Base-by-base conservation (phyloP, 345 rosid species). In the Eucalyptus melliodora region DNA sequence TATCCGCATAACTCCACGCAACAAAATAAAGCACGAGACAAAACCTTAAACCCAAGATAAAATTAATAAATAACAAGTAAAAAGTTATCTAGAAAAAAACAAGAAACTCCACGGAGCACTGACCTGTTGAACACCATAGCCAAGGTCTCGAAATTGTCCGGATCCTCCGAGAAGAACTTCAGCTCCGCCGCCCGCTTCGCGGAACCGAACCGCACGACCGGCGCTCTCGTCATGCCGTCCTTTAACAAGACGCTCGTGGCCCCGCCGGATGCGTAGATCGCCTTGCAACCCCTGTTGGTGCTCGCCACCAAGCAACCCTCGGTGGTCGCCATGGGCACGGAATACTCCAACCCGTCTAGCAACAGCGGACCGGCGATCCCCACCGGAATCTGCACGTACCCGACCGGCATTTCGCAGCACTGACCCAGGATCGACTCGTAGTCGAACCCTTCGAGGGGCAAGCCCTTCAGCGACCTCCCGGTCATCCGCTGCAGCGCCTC, bases 321-420 rank as follows among this genome's bases (percentile, higher is more conserved):
- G 3, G 99, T 98, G 9, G 99, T 98, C 9, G 99, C 99, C 99
- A 97, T 97, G 37, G 99, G 99, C 82, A 98, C 95, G 30, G 93
- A 91, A 87, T 95, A 95, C 95, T 98, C 98, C 14, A n/a, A 91
- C 47, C 98, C 99, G 83, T 98, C 96, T 2, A 97, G 96, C 91
- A 97, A 72, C 93, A 98, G 88, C 2, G 99, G 99, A n/a, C 99
- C 99, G 0, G 98, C 98, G 6, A 97, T 92, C 47, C 99, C 99
- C 80, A 97, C 98, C 6, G 99, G 99, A 67, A 97, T 94, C 95
- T 97, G 99, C 86, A 98, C 94, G 85, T 97, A 97, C 1, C 99
- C 99, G 2, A 97, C 95, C 23, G 99, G 99, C 99, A 97, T 97
- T 94, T 98, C 99, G 72, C 99, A 98, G 91, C 99, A 98, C 92